Evolutionary conservation across 2,329 filamentous ascomycete genomes (phyloP).

Genomic region (Escovopsis sp.): DNA sequence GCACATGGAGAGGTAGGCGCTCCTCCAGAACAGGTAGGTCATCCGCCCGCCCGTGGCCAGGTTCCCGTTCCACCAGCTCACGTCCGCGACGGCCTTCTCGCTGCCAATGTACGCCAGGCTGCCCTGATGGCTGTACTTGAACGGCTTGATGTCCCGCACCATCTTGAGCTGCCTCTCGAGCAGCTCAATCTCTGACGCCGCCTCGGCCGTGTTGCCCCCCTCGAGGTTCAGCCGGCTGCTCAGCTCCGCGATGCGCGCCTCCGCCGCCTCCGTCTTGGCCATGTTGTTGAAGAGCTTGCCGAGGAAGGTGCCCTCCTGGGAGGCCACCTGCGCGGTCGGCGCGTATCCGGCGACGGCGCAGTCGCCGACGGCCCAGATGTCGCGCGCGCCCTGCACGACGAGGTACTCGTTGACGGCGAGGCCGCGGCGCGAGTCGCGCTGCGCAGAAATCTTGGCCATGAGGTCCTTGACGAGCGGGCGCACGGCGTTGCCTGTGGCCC

Average conservation of each 20-base stretch:
- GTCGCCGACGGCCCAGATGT: constrained; percentile 96
- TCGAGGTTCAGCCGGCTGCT: constrained; percentile 44
- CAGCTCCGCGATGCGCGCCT: constrained; percentile 58
- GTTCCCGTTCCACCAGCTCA: constrained; percentile 95
- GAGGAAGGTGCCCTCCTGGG: constrained; percentile 90
- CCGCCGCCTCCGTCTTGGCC: constrained; percentile 80
- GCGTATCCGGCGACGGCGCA: constrained; percentile 96
- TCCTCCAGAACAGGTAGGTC: constrained; percentile 97
- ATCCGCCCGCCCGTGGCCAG: constrained; percentile 82
- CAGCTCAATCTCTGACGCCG: constrained; percentile 61
- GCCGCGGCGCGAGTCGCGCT: constrained; percentile 88
- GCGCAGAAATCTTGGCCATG: constrained; percentile 80
- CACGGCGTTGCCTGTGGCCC: constrained; percentile 93
- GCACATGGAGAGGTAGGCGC: constrained; percentile 98
- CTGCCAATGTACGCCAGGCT: constrained; percentile 95
- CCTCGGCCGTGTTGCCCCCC: constrained; percentile 51
- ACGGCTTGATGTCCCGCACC: constrained; percentile 90
- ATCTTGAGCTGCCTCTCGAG: constrained; percentile 76
- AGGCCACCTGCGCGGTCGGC: constrained; percentile 89
- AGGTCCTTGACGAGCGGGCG: constrained; percentile 82
- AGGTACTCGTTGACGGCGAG: constrained; percentile 97
- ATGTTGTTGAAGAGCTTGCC: constrained; percentile 97
- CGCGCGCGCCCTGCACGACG: constrained; percentile 89
- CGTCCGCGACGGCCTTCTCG: constrained; percentile 93
- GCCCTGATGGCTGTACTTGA: constrained; percentile 97